phyloP scores from a whole-genome alignment of 495 filamentous ascomycete species.

The Evernia prunastri region DNA sequence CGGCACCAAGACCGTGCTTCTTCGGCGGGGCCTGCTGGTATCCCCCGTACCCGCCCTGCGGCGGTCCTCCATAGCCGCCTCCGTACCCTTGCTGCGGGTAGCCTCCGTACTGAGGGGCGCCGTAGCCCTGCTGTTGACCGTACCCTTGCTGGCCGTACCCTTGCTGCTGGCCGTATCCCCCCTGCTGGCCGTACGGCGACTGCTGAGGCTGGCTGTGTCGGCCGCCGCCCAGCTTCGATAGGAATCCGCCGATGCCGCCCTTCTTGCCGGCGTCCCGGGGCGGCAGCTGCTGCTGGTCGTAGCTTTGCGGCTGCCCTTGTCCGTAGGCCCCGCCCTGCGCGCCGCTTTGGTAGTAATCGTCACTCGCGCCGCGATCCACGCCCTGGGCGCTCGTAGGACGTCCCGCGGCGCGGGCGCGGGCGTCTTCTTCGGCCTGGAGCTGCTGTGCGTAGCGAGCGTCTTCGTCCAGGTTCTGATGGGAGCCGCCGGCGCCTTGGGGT shows the following conservation, averaged over 20 bases:
- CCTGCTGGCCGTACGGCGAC: slow-evolving; percentile 21
- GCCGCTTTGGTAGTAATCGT: slow-evolving; percentile 25
- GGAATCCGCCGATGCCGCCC: slow-evolving; percentile 35
- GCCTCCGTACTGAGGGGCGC: slow-evolving; percentile 38
- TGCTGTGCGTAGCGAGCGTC: slow-evolving; percentile 70
- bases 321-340: slow-evolving; percentile 19
- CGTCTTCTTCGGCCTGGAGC: slow-evolving; percentile 78
- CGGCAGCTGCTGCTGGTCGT: slow-evolving; percentile 26
- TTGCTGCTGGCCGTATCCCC: slow-evolving; percentile 22
- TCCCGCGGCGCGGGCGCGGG: slow-evolving; percentile 35
- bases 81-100: slow-evolving; percentile 23
- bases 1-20: slow-evolving; percentile 50
- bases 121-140: slow-evolving; percentile 36
- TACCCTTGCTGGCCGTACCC: slow-evolving; percentile 23
- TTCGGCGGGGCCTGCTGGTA: slow-evolving; percentile 26
- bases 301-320: slow-evolving; percentile 27
- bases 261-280: slow-evolving; percentile 18
- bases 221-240: slow-evolving; percentile 47
- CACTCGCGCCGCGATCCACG: slow-evolving; percentile 17
- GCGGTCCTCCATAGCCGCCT: slow-evolving; percentile 29
- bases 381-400: not conserved
- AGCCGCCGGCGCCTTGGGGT: slow-evolving; percentile 16
- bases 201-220: slow-evolving; percentile 28
- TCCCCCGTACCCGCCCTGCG: slow-evolving; percentile 29
- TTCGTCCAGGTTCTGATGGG: slow-evolving; percentile 45